Conservation (phyloP, 768 basidiomycete species). For the Mycena filopes region DNA sequence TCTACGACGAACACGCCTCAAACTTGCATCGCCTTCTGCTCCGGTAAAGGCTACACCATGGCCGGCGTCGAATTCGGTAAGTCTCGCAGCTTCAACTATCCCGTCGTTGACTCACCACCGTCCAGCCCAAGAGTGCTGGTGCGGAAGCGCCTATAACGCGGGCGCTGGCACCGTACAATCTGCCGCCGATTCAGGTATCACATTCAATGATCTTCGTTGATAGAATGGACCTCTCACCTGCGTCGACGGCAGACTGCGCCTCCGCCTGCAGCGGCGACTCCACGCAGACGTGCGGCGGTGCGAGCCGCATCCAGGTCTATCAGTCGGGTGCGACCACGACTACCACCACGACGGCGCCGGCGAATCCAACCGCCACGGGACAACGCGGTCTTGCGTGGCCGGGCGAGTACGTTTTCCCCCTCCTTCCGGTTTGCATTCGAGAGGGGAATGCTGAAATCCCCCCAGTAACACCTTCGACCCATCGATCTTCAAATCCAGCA, state of each 20-base stretch:
- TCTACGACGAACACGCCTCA: constrained; percentile 6
- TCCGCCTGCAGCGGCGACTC: constrained; percentile 12
- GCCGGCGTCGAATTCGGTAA: constrained; percentile 7
- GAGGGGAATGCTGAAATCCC: not conserved
- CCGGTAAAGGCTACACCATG: constrained; percentile 5
- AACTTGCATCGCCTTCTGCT: constrained; percentile 14
- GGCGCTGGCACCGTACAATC: constrained; percentile 12
- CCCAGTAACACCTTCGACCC: constrained; percentile 7
- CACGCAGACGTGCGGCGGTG: constrained; percentile 10
- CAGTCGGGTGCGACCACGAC: not conserved
- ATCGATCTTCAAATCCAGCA: not conserved
- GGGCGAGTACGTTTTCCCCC: not conserved
- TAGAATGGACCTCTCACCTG: not conserved
- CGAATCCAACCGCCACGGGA: not conserved
- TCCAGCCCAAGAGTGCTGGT: constrained; percentile 20
- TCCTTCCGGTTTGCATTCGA: not conserved
- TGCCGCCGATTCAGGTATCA: constrained; percentile 5
- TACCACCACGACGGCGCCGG: constrained; percentile 1
- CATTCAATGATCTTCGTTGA: not conserved
- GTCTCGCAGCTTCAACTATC: not conserved
- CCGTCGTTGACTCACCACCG: not conserved
- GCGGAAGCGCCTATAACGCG: constrained; percentile 12
- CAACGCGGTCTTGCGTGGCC: constrained; percentile 13
- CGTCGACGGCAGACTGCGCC: constrained; percentile 1
- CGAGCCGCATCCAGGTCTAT: constrained; percentile 16